Evolutionary conservation across 257 asterid species (phyloP).

Genomic region (Solanum dulcamara): DNA sequence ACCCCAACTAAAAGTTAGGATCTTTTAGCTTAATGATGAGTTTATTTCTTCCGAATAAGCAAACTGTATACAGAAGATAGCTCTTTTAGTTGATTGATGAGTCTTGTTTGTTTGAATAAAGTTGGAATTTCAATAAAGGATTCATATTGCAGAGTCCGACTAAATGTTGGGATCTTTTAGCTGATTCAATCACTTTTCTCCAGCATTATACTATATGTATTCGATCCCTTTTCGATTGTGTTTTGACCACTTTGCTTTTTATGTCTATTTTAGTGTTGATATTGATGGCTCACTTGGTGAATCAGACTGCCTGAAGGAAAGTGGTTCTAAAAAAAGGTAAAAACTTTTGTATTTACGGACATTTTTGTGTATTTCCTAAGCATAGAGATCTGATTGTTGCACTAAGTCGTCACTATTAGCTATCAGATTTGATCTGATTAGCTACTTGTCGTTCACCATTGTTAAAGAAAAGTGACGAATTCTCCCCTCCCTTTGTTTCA

Average conservation of each 20-base stretch:
- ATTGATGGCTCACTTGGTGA: constrained; percentile 62
- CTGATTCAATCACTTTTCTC: background rate
- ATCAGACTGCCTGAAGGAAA: constrained; percentile 43
- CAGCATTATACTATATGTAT: background rate
- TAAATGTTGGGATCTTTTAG: background rate
- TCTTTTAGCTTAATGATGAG: background rate
- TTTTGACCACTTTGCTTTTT: background rate
- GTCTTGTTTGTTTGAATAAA: background rate
- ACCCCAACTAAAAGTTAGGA: background rate
- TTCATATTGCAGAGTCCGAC: background rate
- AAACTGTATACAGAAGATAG: background rate
- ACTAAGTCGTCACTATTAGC: background rate
- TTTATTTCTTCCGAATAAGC: background rate
- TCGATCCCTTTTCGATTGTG: background rate
- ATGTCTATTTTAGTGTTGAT: constrained; percentile 30
- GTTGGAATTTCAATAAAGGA: background rate
- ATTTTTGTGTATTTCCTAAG: background rate
- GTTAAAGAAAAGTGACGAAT: background rate
- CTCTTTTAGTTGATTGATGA: background rate
- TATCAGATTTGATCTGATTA: background rate
- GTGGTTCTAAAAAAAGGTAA: constrained; percentile 64
- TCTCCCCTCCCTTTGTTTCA: background rate
- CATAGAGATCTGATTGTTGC: background rate
- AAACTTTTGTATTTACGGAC: background rate
- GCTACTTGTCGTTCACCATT: background rate